Evolutionary conservation across 768 basidiomycete genomes (phyloP).

Genomic region (Boletus tomentosulus): DNA sequence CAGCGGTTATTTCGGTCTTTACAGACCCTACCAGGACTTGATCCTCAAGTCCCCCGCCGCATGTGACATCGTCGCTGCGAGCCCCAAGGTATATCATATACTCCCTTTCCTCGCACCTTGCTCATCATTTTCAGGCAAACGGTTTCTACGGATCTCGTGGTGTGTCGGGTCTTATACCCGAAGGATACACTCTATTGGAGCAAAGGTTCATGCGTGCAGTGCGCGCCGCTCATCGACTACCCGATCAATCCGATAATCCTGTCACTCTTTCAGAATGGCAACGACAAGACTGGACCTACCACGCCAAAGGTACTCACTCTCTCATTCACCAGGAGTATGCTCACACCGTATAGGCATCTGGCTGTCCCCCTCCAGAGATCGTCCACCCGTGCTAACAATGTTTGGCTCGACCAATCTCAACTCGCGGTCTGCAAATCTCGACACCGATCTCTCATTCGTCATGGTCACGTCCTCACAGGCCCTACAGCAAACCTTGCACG

Average conservation of each 20-base stretch:
- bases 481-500: conserved; percentile 46
- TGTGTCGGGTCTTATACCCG: conserved; percentile 89
- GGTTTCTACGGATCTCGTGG: conserved; percentile 91
- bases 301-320: conserved; percentile 77
- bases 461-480: conserved; percentile 62
- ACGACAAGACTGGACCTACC: conserved; percentile 91
- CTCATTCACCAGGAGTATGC: not conserved
- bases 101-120: not conserved
- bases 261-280: conserved; percentile 87
- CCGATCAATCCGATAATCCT: conserved; percentile 33
- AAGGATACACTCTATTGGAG: conserved; percentile 88
- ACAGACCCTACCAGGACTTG: conserved; percentile 70
- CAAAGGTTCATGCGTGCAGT: conserved; percentile 75
- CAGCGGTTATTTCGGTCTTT: conserved; percentile 92
- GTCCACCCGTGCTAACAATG: conserved; percentile 66
- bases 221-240: conserved; percentile 39
- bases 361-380: conserved; percentile 57
- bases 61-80: conserved; percentile 77
- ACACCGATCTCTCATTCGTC: conserved; percentile 88
- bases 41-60: conserved; percentile 56
- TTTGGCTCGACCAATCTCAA: conserved; percentile 96
- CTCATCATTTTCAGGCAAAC: conserved; percentile 63
- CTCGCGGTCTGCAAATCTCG: conserved; percentile 83
- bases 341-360: conserved; percentile 61
- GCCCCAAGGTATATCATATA: conserved; percentile 61